Percentiles rank a stretch among this genome's conserved stretches.
These are phyloP conservation scores for Globisporangium recalcitrans DNA, from an alignment of 352 stramenopile genomes.

Conservation along the genomic window DNA sequence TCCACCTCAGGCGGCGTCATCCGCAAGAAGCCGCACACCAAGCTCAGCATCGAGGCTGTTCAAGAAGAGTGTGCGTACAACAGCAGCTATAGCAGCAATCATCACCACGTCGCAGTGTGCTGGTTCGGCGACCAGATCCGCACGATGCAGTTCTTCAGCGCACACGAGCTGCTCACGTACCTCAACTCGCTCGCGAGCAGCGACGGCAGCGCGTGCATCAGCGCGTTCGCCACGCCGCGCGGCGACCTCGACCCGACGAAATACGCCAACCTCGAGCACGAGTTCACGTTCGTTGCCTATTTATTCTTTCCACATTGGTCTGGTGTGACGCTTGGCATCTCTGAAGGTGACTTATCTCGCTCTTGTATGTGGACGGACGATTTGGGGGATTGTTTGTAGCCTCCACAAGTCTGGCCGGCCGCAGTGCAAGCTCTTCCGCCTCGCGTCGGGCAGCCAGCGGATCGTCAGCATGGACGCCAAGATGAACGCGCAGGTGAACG, in stretches of 20 bases:
- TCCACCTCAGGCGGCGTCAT: conserved; percentile 43
- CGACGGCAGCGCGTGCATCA: conserved; percentile 36
- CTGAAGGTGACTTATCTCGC: neutral
- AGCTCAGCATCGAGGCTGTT: conserved; percentile 41
- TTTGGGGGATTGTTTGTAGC: conserved; percentile 10
- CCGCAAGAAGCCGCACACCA: conserved; percentile 49
- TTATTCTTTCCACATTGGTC: neutral
- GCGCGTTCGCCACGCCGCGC: conserved; percentile 56
- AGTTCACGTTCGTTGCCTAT: conserved; percentile 50
- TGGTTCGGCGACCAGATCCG: conserved; percentile 54
- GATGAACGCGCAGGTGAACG: conserved; percentile 42
- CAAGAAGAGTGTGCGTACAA: conserved; percentile 27
- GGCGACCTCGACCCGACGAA: conserved; percentile 51
- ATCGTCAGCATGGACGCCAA: conserved; percentile 71
- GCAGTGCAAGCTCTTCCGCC: conserved; percentile 61
- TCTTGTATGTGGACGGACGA: neutral
- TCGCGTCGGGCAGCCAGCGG: conserved; percentile 50
- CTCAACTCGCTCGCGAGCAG: conserved; percentile 37
- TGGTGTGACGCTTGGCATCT: neutral
- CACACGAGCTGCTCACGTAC: conserved; percentile 40
- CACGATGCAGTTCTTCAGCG: conserved; percentile 44
- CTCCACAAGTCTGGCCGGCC: conserved; percentile 54
- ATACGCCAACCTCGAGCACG: conserved; percentile 73
- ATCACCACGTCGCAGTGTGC: conserved; percentile 32
- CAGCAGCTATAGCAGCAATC: neutral